Conservation (phyloP, 2,329 filamentous ascomycete species). For the Amphichorda felina region DNA sequence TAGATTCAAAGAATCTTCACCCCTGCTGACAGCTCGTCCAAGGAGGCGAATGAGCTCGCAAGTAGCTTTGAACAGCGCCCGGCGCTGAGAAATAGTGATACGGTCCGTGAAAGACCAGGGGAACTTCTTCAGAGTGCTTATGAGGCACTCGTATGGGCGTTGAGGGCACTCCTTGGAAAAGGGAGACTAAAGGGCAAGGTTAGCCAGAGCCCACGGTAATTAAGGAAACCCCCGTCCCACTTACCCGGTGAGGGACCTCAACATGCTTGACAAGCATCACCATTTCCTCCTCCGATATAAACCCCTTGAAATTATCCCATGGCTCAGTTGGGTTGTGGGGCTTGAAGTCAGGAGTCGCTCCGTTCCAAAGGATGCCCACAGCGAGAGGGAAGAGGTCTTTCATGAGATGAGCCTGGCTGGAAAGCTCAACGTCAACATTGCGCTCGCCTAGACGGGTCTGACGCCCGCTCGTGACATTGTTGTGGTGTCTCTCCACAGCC, state of each 20-base stretch:
- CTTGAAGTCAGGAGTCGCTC: constrained; percentile 27
- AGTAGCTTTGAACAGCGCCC: constrained; percentile 37
- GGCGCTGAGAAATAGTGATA: constrained; percentile 46
- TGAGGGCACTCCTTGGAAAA: constrained; percentile 51
- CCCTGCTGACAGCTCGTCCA: constrained; percentile 23
- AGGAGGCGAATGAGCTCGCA: constrained; percentile 36
- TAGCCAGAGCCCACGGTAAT: too few species aligned
- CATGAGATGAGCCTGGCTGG: constrained; percentile 46
- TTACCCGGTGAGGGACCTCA: constrained; percentile 48
- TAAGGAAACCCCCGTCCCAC: constrained; percentile 11
- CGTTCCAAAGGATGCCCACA: constrained; percentile 42
- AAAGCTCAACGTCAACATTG: constrained; percentile 42
- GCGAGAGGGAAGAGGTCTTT: constrained; percentile 48
- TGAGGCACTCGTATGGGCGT: constrained; percentile 52
- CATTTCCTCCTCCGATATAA: constrained; percentile 51
- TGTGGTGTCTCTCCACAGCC: constrained; percentile 35
- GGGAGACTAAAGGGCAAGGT: constrained; percentile 31
- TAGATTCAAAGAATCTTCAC: constrained; percentile 29
- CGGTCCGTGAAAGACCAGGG: constrained; percentile 47
- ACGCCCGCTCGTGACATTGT: constrained; percentile 24
- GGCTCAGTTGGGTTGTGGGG: constrained; percentile 22
- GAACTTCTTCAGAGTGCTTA: constrained; percentile 50
- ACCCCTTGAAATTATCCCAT: constrained; percentile 45
- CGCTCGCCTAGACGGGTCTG: constrained; percentile 42
- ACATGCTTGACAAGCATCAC: constrained; percentile 52